Conservation (phyloP, 1,284 basidiomycete species). For the Moesziomyces sp. region DNA sequence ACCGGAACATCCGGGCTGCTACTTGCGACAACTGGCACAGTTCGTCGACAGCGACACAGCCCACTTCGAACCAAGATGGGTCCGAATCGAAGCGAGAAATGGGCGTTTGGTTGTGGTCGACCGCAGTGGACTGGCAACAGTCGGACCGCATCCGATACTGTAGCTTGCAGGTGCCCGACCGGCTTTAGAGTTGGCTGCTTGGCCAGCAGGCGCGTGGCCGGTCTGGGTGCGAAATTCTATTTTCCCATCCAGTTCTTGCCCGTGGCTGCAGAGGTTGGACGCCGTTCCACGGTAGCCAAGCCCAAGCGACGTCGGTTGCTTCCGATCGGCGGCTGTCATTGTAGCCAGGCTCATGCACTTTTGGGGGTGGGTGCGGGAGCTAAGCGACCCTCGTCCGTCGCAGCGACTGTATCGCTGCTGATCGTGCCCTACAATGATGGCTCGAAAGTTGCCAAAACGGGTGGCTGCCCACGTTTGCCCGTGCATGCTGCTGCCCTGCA, state of each 20-base stretch:
- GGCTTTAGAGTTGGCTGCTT: not conserved
- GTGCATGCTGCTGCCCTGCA: not conserved
- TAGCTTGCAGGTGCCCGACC: no score
- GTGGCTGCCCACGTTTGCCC: not conserved
- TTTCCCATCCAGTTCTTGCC: not conserved
- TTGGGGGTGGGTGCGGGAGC: not conserved
- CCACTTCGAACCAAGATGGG: not conserved
- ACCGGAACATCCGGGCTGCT: not conserved
- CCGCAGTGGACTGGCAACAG: no score
- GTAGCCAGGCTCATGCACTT: conserved; percentile 1
- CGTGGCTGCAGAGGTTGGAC: conserved; percentile 1
- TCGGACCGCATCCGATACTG: no score
- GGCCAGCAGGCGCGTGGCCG: not conserved
- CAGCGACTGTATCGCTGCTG: no score
- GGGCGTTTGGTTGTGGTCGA: no score
- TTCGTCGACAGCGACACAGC: no score
- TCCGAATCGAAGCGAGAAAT: no score
- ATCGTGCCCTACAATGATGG: no score
- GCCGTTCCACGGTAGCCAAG: no score
- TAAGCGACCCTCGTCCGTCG: no score
- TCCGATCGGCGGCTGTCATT: conserved; percentile 10
- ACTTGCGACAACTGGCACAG: not conserved
- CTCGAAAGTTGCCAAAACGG: not conserved
- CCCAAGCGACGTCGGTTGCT: conserved; percentile 8
- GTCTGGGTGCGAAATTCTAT: not conserved